Evolutionary conservation across 148 eudicot genomes (phyloP), one percentile per base, ranked within the genome.

Genomic region (Linanthus parryae): DNA sequence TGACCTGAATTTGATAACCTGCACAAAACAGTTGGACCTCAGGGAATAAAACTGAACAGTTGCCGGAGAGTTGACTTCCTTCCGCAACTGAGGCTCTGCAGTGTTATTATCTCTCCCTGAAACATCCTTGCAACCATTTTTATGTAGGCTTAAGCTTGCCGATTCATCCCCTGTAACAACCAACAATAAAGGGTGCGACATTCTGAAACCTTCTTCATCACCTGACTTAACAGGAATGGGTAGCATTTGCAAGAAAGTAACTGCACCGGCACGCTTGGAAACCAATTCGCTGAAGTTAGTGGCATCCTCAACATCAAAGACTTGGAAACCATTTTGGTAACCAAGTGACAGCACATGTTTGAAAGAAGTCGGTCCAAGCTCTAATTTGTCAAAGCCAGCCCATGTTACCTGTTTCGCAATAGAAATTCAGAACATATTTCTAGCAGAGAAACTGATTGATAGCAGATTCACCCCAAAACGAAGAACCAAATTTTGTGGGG

Each of bases 371-470:
- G 65, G 60, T 24, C 75, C 64, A 48, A 69, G 51, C 66, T 74
- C 79, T 22, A 74, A 36, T 44, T 62, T 69, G 58, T 69, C 75
- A 48, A 74, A 74, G 62, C 79, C 67, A 59, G 74, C 78, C 78
- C 78, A 69, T n/a, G 60, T 61, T 14, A 73, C 78, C 78, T 73
- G 70, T 52, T 27, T 38, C 44, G 36, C 44, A 63, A 39, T 28
- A 42, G 28, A 48, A 60, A 46, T 48, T 46, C 7, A 48, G 55
- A 59, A 19, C n/a, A n/a, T n/a, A n/a, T n/a, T n/a, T n/a, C n/a
- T n/a, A n/a, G n/a, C n/a, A n/a, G n/a, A n/a, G n/a, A n/a, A n/a
- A n/a, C n/a, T n/a, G n/a, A n/a, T n/a, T n/a, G n/a, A n/a, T n/a
- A n/a, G n/a, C n/a, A n/a, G n/a, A n/a, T n/a, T n/a, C n/a, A n/a